Evolutionary conservation across 179 eudicot genomes (phyloP).

Genomic region (Corrigiola litoralis): DNA sequence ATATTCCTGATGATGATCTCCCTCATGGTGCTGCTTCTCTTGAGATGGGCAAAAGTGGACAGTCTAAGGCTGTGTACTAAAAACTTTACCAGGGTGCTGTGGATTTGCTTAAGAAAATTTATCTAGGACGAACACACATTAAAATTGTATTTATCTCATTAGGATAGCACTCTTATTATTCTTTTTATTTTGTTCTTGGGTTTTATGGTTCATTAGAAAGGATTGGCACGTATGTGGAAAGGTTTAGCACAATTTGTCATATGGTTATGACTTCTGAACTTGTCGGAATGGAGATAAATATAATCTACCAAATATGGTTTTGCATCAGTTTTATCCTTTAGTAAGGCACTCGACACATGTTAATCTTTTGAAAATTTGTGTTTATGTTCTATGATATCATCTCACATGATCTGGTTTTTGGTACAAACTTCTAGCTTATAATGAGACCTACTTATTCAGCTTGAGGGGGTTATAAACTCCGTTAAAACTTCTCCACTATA

Average conservation of each 20-base stretch:
- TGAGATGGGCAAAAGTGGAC: conserved; percentile 25
- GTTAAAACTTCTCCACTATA: no score
- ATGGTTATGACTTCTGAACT: neutral
- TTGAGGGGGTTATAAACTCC: no score
- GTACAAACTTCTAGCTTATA: no score
- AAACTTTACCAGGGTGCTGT: neutral
- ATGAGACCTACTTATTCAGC: no score
- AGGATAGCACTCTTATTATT: neutral
- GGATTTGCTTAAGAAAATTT: neutral
- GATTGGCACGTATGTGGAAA: neutral
- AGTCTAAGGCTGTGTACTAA: conserved; percentile 14
- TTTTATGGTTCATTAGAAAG: neutral
- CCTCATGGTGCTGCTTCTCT: conserved; percentile 14
- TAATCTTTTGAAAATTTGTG: no score
- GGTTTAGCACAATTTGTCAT: neutral
- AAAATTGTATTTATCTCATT: conserved; percentile 12
- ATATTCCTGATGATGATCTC: conserved; percentile 24
- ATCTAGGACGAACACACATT: neutral
- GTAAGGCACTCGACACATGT: no score
- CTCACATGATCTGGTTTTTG: no score
- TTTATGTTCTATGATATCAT: no score
- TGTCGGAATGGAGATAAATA: no score
- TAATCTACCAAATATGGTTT: no score
- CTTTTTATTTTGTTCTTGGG: neutral
- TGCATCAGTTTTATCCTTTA: no score